Percentiles rank a stretch among this genome's conserved stretches.
Conservation (phyloP, 495 filamentous ascomycete species). For the Echria macrotheca region DNA sequence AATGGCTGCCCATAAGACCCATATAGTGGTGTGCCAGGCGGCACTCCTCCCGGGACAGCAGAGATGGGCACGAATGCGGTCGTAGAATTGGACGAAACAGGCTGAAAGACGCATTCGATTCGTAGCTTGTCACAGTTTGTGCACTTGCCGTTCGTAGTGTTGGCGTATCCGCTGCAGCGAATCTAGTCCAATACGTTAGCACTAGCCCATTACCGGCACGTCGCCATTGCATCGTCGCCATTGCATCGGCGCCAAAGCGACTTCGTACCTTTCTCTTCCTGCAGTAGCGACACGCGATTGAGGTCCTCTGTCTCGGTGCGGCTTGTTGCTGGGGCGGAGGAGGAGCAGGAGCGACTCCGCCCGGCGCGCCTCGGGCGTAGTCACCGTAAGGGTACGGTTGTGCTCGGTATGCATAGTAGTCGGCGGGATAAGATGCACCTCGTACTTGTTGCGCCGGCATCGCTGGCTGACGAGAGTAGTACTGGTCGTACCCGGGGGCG, state of each 20-base stretch:
- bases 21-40: conserved; percentile 43
- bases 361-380: conserved; percentile 14
- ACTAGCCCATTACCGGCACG: neutral
- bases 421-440: too few species aligned
- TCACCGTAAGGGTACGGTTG: conserved; percentile 21
- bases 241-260: neutral
- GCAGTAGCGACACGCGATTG: conserved; percentile 48
- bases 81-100: conserved; percentile 41
- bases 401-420: neutral
- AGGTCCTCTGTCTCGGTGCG: conserved; percentile 45
- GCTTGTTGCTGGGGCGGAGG: conserved; percentile 34
- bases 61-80: conserved; percentile 47
- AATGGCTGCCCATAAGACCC: conserved; percentile 48
- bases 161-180: conserved; percentile 48
- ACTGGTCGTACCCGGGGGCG: too few species aligned
- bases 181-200: conserved; percentile 32
- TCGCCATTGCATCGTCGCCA: neutral
- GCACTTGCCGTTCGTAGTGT: conserved; percentile 45
- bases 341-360: conserved; percentile 16
- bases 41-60: conserved; percentile 41
- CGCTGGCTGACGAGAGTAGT: conserved; percentile 18
- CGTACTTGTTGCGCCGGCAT: too few species aligned
- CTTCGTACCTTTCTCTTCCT: conserved; percentile 44
- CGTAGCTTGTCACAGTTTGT: conserved; percentile 47
- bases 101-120: conserved; percentile 48